These are phyloP conservation scores for Saprolegnia diclina DNA, from an alignment of 352 stramenopile genomes.

Conservation along the genomic window DNA sequence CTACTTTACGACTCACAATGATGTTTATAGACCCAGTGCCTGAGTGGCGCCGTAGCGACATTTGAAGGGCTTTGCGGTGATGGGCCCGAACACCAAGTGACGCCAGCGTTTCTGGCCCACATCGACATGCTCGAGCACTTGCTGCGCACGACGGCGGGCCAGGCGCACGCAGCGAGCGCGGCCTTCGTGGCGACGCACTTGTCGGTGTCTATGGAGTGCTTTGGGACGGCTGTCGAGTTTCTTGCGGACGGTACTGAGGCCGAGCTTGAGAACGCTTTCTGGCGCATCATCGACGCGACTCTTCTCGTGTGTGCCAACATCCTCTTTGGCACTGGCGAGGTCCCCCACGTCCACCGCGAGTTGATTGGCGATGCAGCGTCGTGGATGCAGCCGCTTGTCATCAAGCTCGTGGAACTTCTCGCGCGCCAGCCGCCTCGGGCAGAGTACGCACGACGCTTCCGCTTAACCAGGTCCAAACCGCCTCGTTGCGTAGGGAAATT, in stretches of 20 bases:
- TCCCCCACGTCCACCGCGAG: constrained; percentile 39
- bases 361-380: constrained; percentile 31
- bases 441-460: too few relatives aligned
- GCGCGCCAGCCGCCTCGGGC: too few relatives aligned
- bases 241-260: constrained; percentile 27
- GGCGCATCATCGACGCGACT: constrained; percentile 56
- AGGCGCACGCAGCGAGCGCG: background rate
- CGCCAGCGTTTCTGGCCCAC: constrained; percentile 36
- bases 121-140: constrained; percentile 47
- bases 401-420: constrained; percentile 29
- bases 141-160: constrained; percentile 23
- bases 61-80: constrained; percentile 48
- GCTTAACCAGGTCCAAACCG: too few relatives aligned
- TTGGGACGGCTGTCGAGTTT: constrained; percentile 54
- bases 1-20: background rate
- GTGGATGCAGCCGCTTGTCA: constrained; percentile 42
- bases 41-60: background rate
- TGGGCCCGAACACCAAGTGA: constrained; percentile 46
- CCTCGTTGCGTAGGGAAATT: too few relatives aligned
- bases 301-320: constrained; percentile 50
- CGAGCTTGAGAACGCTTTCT: constrained; percentile 31
- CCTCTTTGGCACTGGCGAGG: constrained; percentile 22
- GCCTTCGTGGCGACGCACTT: constrained; percentile 53
- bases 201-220: constrained; percentile 59
- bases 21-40: background rate